Base-by-base conservation (phyloP, 2,329 filamentous ascomycete species). In the Sodiomyces alkalinus region DNA sequence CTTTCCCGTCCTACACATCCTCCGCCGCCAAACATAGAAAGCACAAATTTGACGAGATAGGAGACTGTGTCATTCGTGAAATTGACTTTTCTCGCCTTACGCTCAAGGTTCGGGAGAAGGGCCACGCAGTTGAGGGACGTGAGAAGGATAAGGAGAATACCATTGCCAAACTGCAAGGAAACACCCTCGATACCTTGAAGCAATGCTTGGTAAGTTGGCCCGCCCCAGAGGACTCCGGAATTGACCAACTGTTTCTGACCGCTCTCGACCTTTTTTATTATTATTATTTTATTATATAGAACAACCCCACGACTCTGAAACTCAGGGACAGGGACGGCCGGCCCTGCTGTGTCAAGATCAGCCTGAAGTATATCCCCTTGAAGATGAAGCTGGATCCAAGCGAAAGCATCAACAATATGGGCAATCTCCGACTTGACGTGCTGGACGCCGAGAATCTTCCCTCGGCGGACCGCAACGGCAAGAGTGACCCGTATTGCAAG, bases 391-490 rank as follows among this genome's bases (percentile, higher is more conserved):
- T 98, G 27, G 85, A 98, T 45, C 80, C 90, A 0, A 83, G 76
- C 43, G 90, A 98, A 55, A 94, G 85, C 46, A 93, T 98, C 64
- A 96, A 94, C 69, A 98, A 98, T 55, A 92, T 93, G 73, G 90
- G 90, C 34, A 86, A 75, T 33, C 74, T 98, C 14, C 80, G 86
- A 13, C 82, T 98, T n/a, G 85, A 96, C 44, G 68, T 98, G 12
- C 60, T 96, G 20, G 85, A 93, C 50, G 90, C 77, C 12, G 60
- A 70, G 7, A 77, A 93, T 34, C 68, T 98, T n/a, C 90, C 90
- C 6, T 76, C 90, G 2, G 87, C 87, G 17, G 90, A 98, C 46
- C 76, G 85, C 19, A 98, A 98, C 47, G 90, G 90, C 41, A 96
- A 80, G 66, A 94, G 85, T 43, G 90, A 98, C 46, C 90, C 90